Evolutionary conservation across 768 basidiomycete genomes (phyloP).

Genomic region (Phallus indusiatus): DNA sequence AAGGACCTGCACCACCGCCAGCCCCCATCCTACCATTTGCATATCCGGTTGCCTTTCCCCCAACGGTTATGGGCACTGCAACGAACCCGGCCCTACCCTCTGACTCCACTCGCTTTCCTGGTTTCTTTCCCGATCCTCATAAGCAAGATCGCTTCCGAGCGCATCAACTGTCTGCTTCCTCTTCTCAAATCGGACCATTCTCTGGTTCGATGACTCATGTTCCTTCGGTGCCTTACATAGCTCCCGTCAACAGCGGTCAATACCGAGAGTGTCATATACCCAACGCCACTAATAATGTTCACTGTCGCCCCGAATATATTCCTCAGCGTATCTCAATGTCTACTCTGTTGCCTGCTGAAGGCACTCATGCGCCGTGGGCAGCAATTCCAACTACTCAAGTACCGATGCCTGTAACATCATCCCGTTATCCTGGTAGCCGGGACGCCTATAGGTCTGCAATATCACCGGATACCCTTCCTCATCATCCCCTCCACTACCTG

Average conservation of each 20-base stretch:
- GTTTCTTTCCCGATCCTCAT: background rate
- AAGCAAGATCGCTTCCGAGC: background rate
- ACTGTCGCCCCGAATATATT: background rate
- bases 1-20: background rate
- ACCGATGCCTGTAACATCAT: background rate
- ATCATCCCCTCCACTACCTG: background rate
- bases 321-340: background rate
- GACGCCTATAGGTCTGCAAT: background rate
- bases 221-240: background rate
- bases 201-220: background rate
- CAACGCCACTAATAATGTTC: background rate
- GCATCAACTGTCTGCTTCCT: background rate
- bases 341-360: background rate
- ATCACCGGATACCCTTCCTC: background rate
- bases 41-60: background rate
- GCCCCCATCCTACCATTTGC: constrained; percentile 4
- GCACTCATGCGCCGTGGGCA: background rate
- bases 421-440: background rate
- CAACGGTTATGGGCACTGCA: background rate
- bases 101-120: background rate
- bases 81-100: background rate
- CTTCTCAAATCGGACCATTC: background rate
- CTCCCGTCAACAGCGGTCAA: background rate
- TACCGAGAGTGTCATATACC: background rate
- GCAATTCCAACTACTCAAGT: background rate